Percentiles rank a stretch among this genome's conserved stretches.
Evolutionary conservation across 2,329 filamentous ascomycete species (phyloP).

Genomic region (Xylariaceae sp.): DNA sequence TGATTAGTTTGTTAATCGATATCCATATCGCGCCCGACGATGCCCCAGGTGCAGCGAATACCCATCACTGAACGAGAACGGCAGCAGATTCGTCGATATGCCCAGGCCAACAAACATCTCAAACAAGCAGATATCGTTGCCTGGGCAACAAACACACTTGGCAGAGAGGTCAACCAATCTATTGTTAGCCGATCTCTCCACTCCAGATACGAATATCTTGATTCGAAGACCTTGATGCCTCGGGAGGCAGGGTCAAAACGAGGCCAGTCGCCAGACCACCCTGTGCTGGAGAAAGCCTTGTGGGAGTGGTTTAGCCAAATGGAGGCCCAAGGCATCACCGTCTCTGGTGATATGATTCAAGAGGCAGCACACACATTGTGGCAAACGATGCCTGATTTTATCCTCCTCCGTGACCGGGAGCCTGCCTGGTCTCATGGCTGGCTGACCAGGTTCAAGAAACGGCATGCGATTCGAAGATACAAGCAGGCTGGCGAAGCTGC

Average conservation of each 20-base stretch:
- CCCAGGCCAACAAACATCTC: not conserved
- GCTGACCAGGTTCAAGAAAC: not conserved
- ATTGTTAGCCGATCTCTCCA: not conserved
- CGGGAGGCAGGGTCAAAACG: not conserved
- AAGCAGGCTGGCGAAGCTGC: not conserved
- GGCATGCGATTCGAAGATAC: not conserved
- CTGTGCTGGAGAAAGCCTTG: not conserved
- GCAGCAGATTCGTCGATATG: not conserved
- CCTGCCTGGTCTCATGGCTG: not conserved
- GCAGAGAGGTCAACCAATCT: not conserved
- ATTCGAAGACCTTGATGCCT: not conserved
- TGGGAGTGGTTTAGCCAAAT: not conserved
- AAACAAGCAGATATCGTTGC: not conserved
- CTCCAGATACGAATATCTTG: not conserved
- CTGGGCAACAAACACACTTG: not conserved
- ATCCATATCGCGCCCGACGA: not conserved
- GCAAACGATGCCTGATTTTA: not conserved
- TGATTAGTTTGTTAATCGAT: no score
- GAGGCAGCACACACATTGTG: not conserved
- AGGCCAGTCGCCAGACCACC: not conserved
- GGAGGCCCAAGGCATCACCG: not conserved
- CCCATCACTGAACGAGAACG: not conserved
- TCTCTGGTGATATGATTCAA: not conserved
- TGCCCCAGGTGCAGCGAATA: not conserved
- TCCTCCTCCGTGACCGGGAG: not conserved